Evolutionary conservation across 768 basidiomycete species (phyloP).

Genomic region (Russula ochroleuca): DNA sequence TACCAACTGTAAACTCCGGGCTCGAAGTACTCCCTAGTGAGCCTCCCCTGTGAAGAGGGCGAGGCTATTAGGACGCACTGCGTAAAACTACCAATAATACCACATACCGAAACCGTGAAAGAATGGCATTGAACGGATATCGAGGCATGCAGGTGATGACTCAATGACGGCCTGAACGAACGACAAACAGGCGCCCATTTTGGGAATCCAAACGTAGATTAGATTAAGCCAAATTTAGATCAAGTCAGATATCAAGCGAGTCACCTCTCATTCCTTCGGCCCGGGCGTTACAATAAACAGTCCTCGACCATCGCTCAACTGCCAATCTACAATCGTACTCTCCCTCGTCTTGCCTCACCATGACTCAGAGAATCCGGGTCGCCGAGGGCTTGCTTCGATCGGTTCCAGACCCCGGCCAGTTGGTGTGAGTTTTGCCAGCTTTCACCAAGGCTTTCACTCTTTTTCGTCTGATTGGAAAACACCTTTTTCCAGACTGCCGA

Average conservation of each 20-base stretch:
- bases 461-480: slow-evolving; percentile 7
- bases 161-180: not conserved
- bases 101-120: slow-evolving; percentile 12
- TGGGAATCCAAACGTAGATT: not conserved
- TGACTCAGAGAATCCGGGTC: slow-evolving; percentile 41
- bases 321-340: not conserved
- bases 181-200: not conserved
- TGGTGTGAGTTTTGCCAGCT: slow-evolving; percentile 37
- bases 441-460: too few relatives aligned
- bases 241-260: not conserved
- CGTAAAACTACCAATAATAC: not conserved
- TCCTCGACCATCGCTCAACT: not conserved
- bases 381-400: slow-evolving; percentile 43
- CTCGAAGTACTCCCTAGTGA: slow-evolving; percentile 7
- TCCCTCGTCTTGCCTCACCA: slow-evolving; percentile 7
- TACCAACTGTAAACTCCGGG: slow-evolving; percentile 26
- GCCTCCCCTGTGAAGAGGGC: not conserved
- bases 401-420: slow-evolving; percentile 42
- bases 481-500: slow-evolving; percentile 53
- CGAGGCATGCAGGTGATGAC: not conserved
- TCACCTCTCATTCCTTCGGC: not conserved
- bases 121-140: not conserved
- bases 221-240: not conserved
- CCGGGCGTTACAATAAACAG: too few relatives aligned
- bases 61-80: not conserved